Evolutionary conservation across 306 rosid species (phyloP).

Genomic region (cucumber (Cucumis sativus)): Cucumber_9930_V3 NC_026660.2:5000501-5001000

Average conservation of each 20-base stretch:
- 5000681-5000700: neutral
- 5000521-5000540: too few species aligned
- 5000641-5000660: too few species aligned
- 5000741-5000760: neutral
- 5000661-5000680: too few species aligned
- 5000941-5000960: neutral
- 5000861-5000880: neutral
- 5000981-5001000: constrained; percentile 47
- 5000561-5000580: too few species aligned
- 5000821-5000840: neutral
- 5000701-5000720: neutral
- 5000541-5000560: too few species aligned
- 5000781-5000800: neutral
- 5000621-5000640: too few species aligned
- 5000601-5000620: too few species aligned
- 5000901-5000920: neutral
- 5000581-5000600: too few species aligned
- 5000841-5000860: neutral
- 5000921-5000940: neutral
- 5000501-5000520: too few species aligned
- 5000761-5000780: neutral
- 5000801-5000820: neutral
- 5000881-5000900: neutral
- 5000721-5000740: neutral
- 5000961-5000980: neutral